A percentile compares a stretch with the other conserved stretches of the same genome.
phyloP scores from a whole-genome alignment of 768 basidiomycete species.

The Mycena maculata region DNA sequence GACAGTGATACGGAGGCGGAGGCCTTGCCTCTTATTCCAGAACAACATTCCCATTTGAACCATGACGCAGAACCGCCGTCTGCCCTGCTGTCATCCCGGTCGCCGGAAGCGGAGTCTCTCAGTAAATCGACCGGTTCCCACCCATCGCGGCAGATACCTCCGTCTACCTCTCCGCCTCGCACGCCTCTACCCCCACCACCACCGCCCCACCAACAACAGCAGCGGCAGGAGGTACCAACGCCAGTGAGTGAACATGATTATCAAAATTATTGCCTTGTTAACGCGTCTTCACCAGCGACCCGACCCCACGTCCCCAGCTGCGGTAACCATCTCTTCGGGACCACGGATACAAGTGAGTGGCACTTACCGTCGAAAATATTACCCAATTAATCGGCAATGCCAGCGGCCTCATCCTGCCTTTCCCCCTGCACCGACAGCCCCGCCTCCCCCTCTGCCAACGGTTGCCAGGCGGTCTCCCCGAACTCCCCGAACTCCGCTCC shows the following conservation, averaged over 20 bases:
- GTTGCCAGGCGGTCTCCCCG: slow-evolving; percentile 19
- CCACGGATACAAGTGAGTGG: slow-evolving; percentile 14
- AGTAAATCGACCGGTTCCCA: background rate
- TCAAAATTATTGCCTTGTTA: background rate
- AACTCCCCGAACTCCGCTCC: slow-evolving; percentile 7
- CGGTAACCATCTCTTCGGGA: slow-evolving; percentile 46
- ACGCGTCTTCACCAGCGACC: slow-evolving; percentile 12
- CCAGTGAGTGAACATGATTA: background rate
- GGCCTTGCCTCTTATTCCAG: slow-evolving; percentile 24
- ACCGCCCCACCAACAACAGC: background rate
- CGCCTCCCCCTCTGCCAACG: slow-evolving; percentile 40
- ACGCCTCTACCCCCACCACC: slow-evolving; percentile 27
- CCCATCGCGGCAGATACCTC: slow-evolving; percentile 23
- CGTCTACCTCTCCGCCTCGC: slow-evolving; percentile 16
- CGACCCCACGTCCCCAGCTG: slow-evolving; percentile 21
- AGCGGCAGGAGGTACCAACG: background rate
- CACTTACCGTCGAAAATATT: background rate
- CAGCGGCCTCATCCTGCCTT: slow-evolving; percentile 22
- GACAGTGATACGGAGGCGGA: slow-evolving; percentile 30
- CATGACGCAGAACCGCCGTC: slow-evolving; percentile 25
- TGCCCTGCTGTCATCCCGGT: background rate
- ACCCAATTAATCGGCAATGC: background rate
- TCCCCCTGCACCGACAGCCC: slow-evolving; percentile 45
- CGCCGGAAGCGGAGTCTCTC: background rate
- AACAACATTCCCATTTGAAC: slow-evolving; percentile 26